Evolutionary conservation across 202 grass and related monocot species (phyloP), one percentile per base, ranked within the genome.

Genomic region (Panicum virgatum): DNA sequence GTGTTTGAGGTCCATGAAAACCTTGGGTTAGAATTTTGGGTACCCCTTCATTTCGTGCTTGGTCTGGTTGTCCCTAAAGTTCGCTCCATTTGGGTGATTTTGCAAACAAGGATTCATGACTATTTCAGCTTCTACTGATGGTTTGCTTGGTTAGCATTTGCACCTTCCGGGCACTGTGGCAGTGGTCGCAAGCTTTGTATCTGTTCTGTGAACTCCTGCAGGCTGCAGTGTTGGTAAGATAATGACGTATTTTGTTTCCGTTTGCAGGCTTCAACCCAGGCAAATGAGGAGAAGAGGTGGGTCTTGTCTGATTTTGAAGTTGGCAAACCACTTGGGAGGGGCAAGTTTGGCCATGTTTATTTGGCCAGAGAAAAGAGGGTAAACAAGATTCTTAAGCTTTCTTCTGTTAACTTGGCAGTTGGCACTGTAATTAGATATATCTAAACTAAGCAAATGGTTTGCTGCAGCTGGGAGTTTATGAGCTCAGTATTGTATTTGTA

Each of bases 311-410:
- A 98, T 62, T 98, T 98, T 5, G 92, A 98, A 3, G 84, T 98
- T 18, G 96, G 96, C 13, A 98, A 93, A 39, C 90, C 92, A 12
- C 88, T 98, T 4, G 96, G 96, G 34, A 93, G 92, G 82, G 96
- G 96, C 39, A 98, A 98, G 56, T 98, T 98, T 73, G 96, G 96
- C 12, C 96, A 98, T 67, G 96, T 98, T 22, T 98, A 93, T 62
- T 47, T 98, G 43, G 92, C 96, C 80, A 90, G 92, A 84, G 92
- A 98, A 81, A 98, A 90, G 23, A 88, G 67, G 77, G 95, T 95
- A 91, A 77, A 62, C 53, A 20, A 57, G n/a, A 39, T 73, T 40
- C 51, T 78, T 44, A 66, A 60, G 7, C 22, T 69, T 69, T 39
- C n/a, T 36, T 48, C 12, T 36, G 19, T 26, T 13, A 16, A 69